These are phyloP conservation scores for Phytopythium aichiense DNA, from an alignment of 352 stramenopile species.

Conservation along the genomic window DNA sequence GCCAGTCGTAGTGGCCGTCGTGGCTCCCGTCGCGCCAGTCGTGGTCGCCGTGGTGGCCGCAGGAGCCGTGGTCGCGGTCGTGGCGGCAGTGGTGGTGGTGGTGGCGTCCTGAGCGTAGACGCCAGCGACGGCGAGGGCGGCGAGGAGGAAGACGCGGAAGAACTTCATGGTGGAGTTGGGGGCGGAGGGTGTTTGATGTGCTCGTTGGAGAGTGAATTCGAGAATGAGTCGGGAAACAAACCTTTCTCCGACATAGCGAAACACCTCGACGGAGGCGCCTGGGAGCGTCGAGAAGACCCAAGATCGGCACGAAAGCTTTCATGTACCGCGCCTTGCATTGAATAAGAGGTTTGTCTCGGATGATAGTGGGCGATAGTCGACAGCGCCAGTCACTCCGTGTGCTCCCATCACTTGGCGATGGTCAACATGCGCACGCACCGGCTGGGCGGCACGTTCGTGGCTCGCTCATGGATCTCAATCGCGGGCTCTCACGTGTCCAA, in stretches of 20 bases:
- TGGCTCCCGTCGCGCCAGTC: not conserved
- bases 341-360: not conserved
- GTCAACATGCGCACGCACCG: not conserved
- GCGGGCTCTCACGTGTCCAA: not conserved
- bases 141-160: conserved; percentile 22
- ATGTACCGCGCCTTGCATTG: not conserved
- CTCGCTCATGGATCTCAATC: not conserved
- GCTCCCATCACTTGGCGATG: not conserved
- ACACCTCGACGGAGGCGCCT: too few relatives aligned
- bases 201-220: not conserved
- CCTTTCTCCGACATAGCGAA: too few relatives aligned
- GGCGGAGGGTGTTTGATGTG: conserved; percentile 1
- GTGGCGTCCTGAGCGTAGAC: conserved; percentile 14
- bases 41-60: not conserved
- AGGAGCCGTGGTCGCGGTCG: conserved; percentile 3
- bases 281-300: too few relatives aligned
- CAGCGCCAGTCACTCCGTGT: not conserved
- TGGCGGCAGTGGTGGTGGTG: conserved; percentile 5
- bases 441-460: not conserved
- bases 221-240: not conserved
- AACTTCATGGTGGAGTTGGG: conserved; percentile 23
- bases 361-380: not conserved
- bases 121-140: conserved; percentile 20
- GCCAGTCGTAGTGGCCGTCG: not conserved
- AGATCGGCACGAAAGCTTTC: too few relatives aligned